A percentile compares a stretch with the other conserved stretches of the same genome.
phyloP scores from a whole-genome alignment of 257 asterid species.

The Cynanchum wilfordii region DNA sequence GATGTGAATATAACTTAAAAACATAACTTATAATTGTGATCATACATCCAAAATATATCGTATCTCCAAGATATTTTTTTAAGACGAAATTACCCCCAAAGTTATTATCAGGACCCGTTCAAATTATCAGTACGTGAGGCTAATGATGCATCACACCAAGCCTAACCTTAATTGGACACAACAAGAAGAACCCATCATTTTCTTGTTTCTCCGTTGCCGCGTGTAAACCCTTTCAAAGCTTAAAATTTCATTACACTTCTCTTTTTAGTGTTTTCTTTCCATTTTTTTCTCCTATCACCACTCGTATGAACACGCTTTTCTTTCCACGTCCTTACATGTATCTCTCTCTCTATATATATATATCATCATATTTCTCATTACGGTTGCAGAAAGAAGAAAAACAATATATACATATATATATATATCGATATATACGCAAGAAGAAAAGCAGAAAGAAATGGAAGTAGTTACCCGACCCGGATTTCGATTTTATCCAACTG shows the following conservation, averaged over 20 bases:
- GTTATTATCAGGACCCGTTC: neutral
- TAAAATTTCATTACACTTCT: neutral
- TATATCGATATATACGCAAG: neutral
- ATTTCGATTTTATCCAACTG: conserved; percentile 74
- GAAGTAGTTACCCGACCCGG: conserved; percentile 33
- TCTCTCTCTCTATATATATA: neutral
- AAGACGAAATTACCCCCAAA: neutral
- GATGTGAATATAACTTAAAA: too few species aligned
- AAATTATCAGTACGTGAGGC: neutral
- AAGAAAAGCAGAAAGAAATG: neutral
- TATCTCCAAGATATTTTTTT: too few species aligned
- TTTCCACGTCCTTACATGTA: neutral
- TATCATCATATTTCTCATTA: neutral
- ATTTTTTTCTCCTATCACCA: conserved; percentile 24
- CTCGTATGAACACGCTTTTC: conserved; percentile 6
- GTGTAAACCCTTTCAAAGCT: conserved; percentile 14
- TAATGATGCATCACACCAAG: neutral
- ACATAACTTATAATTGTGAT: too few species aligned
- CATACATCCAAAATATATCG: too few species aligned
- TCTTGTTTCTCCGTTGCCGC: conserved; percentile 6
- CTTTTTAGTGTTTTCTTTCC: neutral
- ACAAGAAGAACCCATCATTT: neutral
- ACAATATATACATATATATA: neutral
- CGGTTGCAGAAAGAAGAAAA: neutral
- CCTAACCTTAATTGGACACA: neutral